Evolutionary conservation across 257 asterid genomes (phyloP), one percentile per base, ranked within the genome.

Genomic region (Scutellaria barbata): DNA sequence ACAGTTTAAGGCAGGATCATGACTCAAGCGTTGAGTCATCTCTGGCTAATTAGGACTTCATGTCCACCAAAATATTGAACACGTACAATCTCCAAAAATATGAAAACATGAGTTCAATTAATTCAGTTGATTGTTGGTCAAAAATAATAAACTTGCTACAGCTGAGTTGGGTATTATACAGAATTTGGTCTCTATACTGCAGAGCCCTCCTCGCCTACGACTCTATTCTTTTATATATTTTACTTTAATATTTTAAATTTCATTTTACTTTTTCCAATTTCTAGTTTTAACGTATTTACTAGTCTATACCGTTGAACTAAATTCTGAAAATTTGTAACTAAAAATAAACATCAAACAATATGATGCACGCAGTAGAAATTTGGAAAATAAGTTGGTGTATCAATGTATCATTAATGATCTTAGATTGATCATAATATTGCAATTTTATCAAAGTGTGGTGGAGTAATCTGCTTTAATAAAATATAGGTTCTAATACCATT

Each of bases 141-240:
- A 10, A 14, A 25, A 74, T 8, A 43, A 53, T 11, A 35, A 42
- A 42, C 20, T 43, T 63, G 77, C 64, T 51, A 63, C 77, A 62
- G 56, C 76, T 62, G 64, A n/a, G 70, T 5, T 30, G 33, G 8
- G 69, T 70, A 33, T 71, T 54, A 22, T 54, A 41, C 55, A 8
- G 59, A 17, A 9, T 57, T 33, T 57, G 63, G 43, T 17, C 60
- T 20, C 1, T 8, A 7, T 47, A 30, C 35, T 30, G 35, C 3
- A 30, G 35, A 30, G 35, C 54, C n/a, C n/a, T n/a, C 7, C 60
- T 20, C 13, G 33, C 16, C 40, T 43, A 18, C n/a, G 30, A 10
- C 52, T 59, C 20, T 30, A 17, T 18, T 50, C 9, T 14, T 4
- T 50, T 50, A 6, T 13, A 4, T 4, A 1, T 50, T 13, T 48